Evolutionary conservation across 179 eudicot genomes (phyloP).

Genomic region (Camellia oleifera): DNA sequence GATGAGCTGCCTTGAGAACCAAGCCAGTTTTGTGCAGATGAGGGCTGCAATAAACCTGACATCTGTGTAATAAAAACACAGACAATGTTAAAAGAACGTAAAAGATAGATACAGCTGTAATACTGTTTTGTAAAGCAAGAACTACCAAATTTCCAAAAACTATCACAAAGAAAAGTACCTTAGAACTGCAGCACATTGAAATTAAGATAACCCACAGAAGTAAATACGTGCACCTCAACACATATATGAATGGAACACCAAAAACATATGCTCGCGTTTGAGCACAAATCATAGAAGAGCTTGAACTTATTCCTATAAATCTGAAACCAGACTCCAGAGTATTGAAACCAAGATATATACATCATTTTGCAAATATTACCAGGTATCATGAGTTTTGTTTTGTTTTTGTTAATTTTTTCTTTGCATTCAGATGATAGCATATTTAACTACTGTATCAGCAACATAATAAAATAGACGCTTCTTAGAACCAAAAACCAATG

Average conservation of each 20-base stretch:
- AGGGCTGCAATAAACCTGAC: constrained; percentile 67
- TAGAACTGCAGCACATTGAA: background rate
- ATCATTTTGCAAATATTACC: constrained; percentile 1
- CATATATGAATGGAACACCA: background rate
- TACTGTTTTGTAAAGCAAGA: background rate
- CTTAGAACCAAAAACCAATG: constrained; percentile 6
- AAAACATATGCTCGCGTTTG: constrained; percentile 6
- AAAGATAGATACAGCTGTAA: constrained; percentile 2
- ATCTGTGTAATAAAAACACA: constrained; percentile 53
- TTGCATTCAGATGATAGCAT: constrained; percentile 13
- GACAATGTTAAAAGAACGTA: constrained; percentile 2
- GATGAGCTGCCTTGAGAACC: constrained; percentile 84
- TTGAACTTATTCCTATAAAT: constrained; percentile 4
- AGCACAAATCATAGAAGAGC: constrained; percentile 15
- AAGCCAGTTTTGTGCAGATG: constrained; percentile 80
- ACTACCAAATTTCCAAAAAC: background rate
- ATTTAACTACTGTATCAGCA: constrained; percentile 10
- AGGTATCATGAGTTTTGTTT: background rate
- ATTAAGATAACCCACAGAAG: constrained; percentile 13
- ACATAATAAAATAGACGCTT: constrained; percentile 2
- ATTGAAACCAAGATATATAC: constrained; percentile 11
- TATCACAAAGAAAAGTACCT: background rate
- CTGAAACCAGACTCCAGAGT: constrained; percentile 2
- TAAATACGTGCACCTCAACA: constrained; percentile 10
- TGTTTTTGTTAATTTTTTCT: background rate